phyloP scores from a whole-genome alignment of 176 grass and related monocot genomes.

The Paspalum vaginatum region DNA sequence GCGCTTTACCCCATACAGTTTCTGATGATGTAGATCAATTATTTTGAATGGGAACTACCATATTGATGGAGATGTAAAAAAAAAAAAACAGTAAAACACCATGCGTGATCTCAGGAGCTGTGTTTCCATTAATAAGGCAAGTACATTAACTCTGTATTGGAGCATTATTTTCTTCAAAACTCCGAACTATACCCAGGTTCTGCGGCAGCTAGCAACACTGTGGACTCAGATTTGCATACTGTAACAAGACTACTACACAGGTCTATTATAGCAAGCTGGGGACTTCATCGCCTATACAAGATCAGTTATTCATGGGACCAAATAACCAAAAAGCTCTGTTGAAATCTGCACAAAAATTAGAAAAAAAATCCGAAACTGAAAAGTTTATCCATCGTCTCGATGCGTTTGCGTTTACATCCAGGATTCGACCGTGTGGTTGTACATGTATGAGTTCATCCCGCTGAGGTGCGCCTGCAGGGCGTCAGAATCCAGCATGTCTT shows the following conservation, averaged over 20 bases:
- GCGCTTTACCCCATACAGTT: too few relatives aligned
- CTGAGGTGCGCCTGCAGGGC: constrained; percentile 56
- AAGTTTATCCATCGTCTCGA: neutral
- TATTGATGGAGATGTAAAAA: neutral
- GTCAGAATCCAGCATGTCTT: constrained; percentile 70
- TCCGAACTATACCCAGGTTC: constrained; percentile 23
- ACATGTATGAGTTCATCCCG: constrained; percentile 58
- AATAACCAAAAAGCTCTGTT: constrained; percentile 26
- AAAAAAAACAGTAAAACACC: neutral
- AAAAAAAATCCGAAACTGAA: neutral
- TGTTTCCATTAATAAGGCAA: constrained; percentile 27
- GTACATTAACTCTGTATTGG: constrained; percentile 9
- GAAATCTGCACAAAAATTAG: constrained; percentile 43
- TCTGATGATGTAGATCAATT: neutral
- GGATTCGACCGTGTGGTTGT: constrained; percentile 57
- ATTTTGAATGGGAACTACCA: neutral
- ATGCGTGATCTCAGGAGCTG: constrained; percentile 9
- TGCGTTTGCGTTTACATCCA: constrained; percentile 50
- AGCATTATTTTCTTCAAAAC: constrained; percentile 29
- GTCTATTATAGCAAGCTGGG: neutral
- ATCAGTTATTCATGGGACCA: constrained; percentile 40
- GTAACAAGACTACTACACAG: neutral
- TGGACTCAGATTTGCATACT: neutral
- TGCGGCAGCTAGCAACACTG: constrained; percentile 13
- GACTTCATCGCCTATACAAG: constrained; percentile 41